Evolutionary conservation across 2,329 filamentous ascomycete species (phyloP), one percentile per base, ranked within the genome.

Genomic region (Diplodia intermedia): DNA sequence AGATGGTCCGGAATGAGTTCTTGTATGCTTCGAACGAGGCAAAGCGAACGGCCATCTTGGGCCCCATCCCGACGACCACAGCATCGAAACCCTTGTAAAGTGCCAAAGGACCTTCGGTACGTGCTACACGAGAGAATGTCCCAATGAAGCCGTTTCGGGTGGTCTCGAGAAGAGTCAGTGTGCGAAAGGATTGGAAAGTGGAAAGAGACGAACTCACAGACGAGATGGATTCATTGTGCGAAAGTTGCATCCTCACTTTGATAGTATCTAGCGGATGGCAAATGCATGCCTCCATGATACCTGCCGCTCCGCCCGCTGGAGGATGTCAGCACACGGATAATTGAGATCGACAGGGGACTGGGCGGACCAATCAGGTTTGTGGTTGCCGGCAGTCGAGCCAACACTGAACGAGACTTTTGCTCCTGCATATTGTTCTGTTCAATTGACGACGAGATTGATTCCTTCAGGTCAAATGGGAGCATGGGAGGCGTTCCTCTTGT

Each of bases 181-280:
- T 9, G 4, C 9, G 20, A 9, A 2, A 3, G 11, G 1, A 26
- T 2, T 7, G 33, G 4, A 6, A 1, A 40, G 26, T 36, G 20
- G 2, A n/a, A 23, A 7, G 7, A 3, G 4, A 3, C 12, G 14
- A 49, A 12, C 26, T 31, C 23, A 50, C 40, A 18, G 40, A 20
- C 11, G 29, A 38, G n/a, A 7, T 2, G 15, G 14, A 3, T 2
- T 50, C 49, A 4, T 31, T 63, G 12, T 20, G 40, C 4, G 18
- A 31, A 0, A 63, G n/a, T 15, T 63, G 60, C 60, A 63, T 63
- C 14, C 23, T 49, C 3, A 52, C 49, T 26, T 63, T 63, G 12
- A 63, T 31, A 29, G 60, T 63, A 4, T 63, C 60, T n/a, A 63
- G 23, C 4, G 60, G 60, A 50, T 63, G 60, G 38, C 60, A 63